Conservation (phyloP, 2,329 filamentous ascomycete genomes). For the Fusarium agapanthi region DNA sequence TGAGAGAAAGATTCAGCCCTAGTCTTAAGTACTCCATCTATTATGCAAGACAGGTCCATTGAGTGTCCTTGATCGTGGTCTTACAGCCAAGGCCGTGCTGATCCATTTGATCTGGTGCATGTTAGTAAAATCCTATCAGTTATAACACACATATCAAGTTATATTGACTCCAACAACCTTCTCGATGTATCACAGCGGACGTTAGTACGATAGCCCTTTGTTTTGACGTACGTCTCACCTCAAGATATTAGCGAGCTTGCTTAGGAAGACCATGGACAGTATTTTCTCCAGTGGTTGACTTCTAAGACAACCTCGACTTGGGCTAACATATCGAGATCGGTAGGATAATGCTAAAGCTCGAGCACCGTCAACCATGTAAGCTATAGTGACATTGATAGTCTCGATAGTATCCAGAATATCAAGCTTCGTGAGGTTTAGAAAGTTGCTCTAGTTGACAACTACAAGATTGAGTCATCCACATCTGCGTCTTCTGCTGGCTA, state of each 20-base stretch:
- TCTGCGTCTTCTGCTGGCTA: conserved; percentile 7
- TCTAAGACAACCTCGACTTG: conserved; percentile 16
- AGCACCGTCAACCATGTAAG: conserved; percentile 11
- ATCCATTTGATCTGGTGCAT: conserved; percentile 23
- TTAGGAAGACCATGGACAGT: conserved; percentile 18
- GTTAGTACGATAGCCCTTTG: not conserved
- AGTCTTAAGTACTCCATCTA: not conserved
- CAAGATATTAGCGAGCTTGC: conserved; percentile 13
- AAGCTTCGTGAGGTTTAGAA: conserved; percentile 15
- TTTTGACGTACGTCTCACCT: not conserved
- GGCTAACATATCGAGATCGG: not conserved
- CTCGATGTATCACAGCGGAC: not conserved
- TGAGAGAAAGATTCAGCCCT: not conserved
- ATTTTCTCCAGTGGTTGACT: conserved; percentile 7
- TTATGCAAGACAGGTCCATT: not conserved
- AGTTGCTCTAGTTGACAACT: conserved; percentile 7
- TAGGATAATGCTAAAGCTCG: conserved; percentile 9
- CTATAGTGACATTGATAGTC: conserved; percentile 16
- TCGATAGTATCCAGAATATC: conserved; percentile 21
- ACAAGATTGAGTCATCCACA: conserved; percentile 17
- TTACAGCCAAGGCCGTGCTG: conserved; percentile 30
- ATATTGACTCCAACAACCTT: conserved; percentile 13
- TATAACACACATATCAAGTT: not conserved
- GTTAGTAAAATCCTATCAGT: not conserved
- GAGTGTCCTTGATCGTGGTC: conserved; percentile 25